Evolutionary conservation across 768 basidiomycete species (phyloP), one percentile per base, ranked within the genome.

Genomic region (Leccinum subtestaceum): DNA sequence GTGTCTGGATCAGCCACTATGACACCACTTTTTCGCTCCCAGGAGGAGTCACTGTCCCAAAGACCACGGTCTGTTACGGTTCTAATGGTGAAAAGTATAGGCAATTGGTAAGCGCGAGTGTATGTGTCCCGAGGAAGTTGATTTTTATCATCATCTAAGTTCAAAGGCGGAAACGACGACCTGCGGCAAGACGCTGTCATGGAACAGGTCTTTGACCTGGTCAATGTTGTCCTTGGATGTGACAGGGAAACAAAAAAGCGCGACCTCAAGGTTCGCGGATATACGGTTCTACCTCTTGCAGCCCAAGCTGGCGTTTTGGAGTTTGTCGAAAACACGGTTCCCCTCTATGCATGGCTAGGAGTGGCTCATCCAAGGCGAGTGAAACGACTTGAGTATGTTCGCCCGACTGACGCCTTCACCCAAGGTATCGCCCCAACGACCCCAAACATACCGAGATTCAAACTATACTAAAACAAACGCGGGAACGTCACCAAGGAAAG

Each of bases 121-220:
- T 52, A 25, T 19, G 5, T 15, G 23, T 49, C n/a, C 3, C 29
- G 19, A 19, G 25, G 23, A 23, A 31, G 43, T 34, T 65, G 21
- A 63, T 23, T 2, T 10, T 43, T 19, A 19, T 43, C n/a, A 11
- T n/a, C 50, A 65, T 47, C 5, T 34, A 40, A 96, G 93, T 95
- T 94, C 76, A 98, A 99, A 71, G 93, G 93, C 4, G 89, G 89
- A 9, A 34, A 34, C 12, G 80, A 84, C 10, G 97, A 99, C 67
- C 71, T 97, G 49, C 87, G 97, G 43, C 97, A 99, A 73, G 97
- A 99, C 69, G 95, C 95, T 1, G 94, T 98, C 54, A 98, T 99
- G 95, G 93, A 98, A 67, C 97, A 99, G 73, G 93, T 97, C 2
- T 99, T 99, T 67, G 84, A 85, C 19, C 80, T 98, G 19, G 89